Evolutionary conservation across 2,329 filamentous ascomycete genomes (phyloP).

Genomic region (Lecanicillium sp.): DNA sequence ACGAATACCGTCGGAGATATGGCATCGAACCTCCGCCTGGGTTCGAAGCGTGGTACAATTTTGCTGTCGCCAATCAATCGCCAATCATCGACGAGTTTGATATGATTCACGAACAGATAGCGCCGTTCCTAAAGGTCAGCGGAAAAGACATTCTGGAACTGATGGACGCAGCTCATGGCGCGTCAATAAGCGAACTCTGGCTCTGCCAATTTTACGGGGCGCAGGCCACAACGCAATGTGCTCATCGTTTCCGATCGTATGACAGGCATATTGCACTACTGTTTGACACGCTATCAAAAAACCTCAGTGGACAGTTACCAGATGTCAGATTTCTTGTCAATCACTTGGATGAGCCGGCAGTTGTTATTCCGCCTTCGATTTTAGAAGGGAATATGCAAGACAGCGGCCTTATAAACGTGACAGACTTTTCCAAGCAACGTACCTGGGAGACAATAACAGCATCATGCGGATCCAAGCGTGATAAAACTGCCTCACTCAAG

Average conservation of each 20-base stretch:
- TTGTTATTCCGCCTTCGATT: constrained; percentile 18
- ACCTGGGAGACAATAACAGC: constrained; percentile 24
- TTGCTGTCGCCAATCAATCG: constrained; percentile 28
- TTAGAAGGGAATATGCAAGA: neutral
- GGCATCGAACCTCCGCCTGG: constrained; percentile 33
- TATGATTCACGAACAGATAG: constrained; percentile 28
- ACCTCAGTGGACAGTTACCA: constrained; percentile 19
- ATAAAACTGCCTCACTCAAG: neutral
- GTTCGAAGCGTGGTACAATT: constrained; percentile 37
- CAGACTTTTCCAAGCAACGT: constrained; percentile 17
- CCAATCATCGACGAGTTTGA: constrained; percentile 44
- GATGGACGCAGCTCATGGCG: constrained; percentile 18
- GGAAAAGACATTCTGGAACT: constrained; percentile 21
- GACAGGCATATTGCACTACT: constrained; percentile 23
- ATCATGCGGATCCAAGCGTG: constrained; percentile 14
- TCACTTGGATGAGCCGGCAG: constrained; percentile 38
- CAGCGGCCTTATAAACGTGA: constrained; percentile 11
- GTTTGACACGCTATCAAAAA: constrained; percentile 22
- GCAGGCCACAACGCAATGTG: constrained; percentile 21
- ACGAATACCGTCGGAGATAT: constrained; percentile 37
- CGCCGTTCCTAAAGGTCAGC: constrained; percentile 31
- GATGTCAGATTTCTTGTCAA: constrained; percentile 36
- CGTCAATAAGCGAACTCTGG: constrained; percentile 27
- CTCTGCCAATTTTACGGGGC: constrained; percentile 21
- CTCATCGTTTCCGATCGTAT: constrained; percentile 21